Conservation (phyloP, 768 basidiomycete genomes). For the Psilocybe subaeruginosa region DNA sequence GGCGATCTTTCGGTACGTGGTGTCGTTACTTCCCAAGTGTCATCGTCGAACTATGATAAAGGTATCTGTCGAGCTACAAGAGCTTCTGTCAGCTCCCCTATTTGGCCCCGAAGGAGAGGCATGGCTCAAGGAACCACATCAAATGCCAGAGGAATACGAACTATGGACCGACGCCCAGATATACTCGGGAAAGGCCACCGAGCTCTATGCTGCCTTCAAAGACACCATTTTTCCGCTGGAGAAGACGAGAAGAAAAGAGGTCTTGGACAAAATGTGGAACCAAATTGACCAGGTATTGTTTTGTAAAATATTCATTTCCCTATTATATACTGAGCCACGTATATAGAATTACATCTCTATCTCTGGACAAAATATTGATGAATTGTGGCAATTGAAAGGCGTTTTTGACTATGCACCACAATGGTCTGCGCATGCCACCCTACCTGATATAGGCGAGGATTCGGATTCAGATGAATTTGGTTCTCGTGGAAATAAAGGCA, state of each 20-base stretch:
- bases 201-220: slow-evolving; percentile 51
- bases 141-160: slow-evolving; percentile 65
- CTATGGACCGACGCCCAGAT: slow-evolving; percentile 72
- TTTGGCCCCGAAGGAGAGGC: slow-evolving; percentile 54
- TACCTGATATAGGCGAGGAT: slow-evolving; percentile 29
- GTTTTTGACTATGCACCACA: slow-evolving; percentile 55
- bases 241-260: slow-evolving; percentile 48
- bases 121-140: slow-evolving; percentile 52
- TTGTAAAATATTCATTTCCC: not conserved
- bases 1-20: slow-evolving; percentile 75
- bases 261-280: slow-evolving; percentile 68
- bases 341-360: slow-evolving; percentile 59
- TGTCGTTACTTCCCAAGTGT: not conserved
- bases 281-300: slow-evolving; percentile 57
- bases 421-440: slow-evolving; percentile 51
- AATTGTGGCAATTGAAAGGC: slow-evolving; percentile 64
- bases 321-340: not conserved
- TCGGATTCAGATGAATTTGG: slow-evolving; percentile 30
- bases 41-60: slow-evolving; percentile 35
- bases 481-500: slow-evolving; percentile 24
- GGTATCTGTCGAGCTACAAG: slow-evolving; percentile 63
- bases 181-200: slow-evolving; percentile 60
- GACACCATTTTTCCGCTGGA: slow-evolving; percentile 62
- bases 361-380: slow-evolving; percentile 59
- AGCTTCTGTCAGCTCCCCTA: slow-evolving; percentile 64